Evolutionary conservation across 2,329 filamentous ascomycete species (phyloP), one percentile per base, ranked within the genome.

Genomic region (Clarireedia hainanense): DNA sequence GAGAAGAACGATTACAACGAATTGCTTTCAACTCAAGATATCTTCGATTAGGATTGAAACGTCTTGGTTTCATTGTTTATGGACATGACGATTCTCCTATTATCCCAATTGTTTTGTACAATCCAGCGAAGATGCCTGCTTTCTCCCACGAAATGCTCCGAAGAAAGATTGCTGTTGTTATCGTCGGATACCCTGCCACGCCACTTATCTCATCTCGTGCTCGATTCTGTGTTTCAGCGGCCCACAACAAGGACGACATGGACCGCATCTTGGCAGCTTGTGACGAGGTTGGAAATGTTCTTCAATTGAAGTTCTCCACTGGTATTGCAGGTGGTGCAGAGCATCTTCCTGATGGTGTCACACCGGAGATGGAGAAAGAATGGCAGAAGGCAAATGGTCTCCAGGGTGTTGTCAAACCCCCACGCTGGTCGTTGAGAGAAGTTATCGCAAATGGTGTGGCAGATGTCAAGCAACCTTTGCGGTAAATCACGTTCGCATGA

Each of bases 71-170:
- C 75, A 99, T 99, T 69, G 87, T 96, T 54, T 96, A 95, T 69
- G 94, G 94, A 59, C 91, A 97, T 71, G 94, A 99, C 69, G 94
- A 99, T 74, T 96, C 91, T 5, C 94, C 94, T 56, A 97, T 99
- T 65, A 91, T 99, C 64, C 94, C 94, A 53, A 73, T 99, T 63
- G 81, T 96, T 68, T 84, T 99, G 27, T 99, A 96, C 79, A 90
- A 97, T 74, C 94, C 94, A n/a, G 94, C 89, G 66, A 99, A 99
- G 76, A 96, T 99, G 79, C 89, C 92, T 4, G 92, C 94, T 57
- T 99, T 99, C 73, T 96, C 91, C 50, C 94, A 96, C 70, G 94
- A 97, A 72, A 97, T 99, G 94, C 82, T 97, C 58, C 89, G 89
- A 75, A 89, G 94, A 68, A 97, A 96, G 73, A 97, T 99, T 65